These are phyloP conservation scores for Arthroderma sp. DNA, from an alignment of 2,329 filamentous ascomycete species.

Conservation along the genomic window DNA sequence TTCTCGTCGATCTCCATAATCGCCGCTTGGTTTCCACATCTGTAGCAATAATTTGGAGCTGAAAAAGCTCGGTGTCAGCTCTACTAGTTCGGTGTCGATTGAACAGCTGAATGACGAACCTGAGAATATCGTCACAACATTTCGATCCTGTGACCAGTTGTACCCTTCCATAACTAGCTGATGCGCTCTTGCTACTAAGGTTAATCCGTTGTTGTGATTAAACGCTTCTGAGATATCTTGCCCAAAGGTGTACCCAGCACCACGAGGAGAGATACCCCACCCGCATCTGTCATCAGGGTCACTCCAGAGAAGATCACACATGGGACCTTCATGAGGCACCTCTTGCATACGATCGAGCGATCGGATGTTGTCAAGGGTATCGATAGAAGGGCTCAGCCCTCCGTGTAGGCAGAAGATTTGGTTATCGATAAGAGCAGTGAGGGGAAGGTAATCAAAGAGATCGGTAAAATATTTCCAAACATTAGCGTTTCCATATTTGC, in stretches of 20 bases:
- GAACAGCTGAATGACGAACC: conserved; percentile 1
- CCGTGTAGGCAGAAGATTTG: conserved; percentile 63
- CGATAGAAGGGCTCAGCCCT: conserved; percentile 58
- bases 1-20: conserved; percentile 99
- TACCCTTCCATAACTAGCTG: conserved; percentile 67
- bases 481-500: conserved; percentile 64
- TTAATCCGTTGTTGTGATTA: conserved; percentile 61
- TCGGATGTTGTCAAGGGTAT: conserved; percentile 61
- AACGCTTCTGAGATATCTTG: conserved; percentile 65
- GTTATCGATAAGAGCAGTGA: conserved; percentile 61
- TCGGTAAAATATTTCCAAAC: conserved; percentile 71
- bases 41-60: conserved; percentile 92
- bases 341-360: conserved; percentile 62
- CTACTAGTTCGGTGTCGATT: neutral
- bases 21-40: conserved; percentile 97
- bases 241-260: conserved; percentile 52
- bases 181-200: conserved; percentile 59
- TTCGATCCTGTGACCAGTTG: conserved; percentile 89
- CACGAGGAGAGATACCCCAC: conserved; percentile 56
- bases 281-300: conserved; percentile 60
- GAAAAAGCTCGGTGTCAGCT: conserved; percentile 39
- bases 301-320: conserved; percentile 65
- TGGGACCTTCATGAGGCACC: conserved; percentile 64
- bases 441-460: conserved; percentile 63
- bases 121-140: conserved; percentile 63